Base-by-base conservation (phyloP, 2,329 filamentous ascomycete genomes). In the Penicillium janthinellum region DNA sequence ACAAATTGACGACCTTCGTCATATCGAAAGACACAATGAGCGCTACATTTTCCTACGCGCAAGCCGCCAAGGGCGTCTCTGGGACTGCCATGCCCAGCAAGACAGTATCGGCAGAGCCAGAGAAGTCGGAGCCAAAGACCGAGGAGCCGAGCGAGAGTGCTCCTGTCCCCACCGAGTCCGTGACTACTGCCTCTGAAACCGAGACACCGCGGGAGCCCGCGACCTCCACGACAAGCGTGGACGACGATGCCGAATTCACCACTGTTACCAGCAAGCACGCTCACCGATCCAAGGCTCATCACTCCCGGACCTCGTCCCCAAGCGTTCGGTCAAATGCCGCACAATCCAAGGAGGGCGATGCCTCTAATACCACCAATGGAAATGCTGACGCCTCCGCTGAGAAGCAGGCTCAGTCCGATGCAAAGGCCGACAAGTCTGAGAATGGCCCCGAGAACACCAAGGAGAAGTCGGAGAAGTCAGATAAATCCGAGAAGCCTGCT, bases 31-130 rank as follows among this genome's bases (percentile, higher is more conserved):
- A 63, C 64, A 74, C 63, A 62, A 83, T 83, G 82, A 76, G 73
- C 57, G 71, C 86, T 62, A 82, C 86, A 37, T 96, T 97, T 75
- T 97, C 94, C 61, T 98, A 98, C 78, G 94, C 94, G 71, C 92
- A 96, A 84, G 94, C 94, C 73, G 94, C 94, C 61, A 95, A 95
- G 78, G 92, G 93, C 72, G 85, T 89, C 70, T 80, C 85, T 57
- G 73, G 82, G 53, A 77, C 80, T 60, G 70, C 78, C 58, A 73
- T 77, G 48, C 71, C 79, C 31, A 78, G 76, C 68, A 83, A 83
- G 70, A 54, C 70, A 22, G 63, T 63, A 35, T 62, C 68, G 44
- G 67, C 73, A 62, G 72, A 74, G 28, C 66, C 69, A 47, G 69
- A 66, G 54, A 72, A 68, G 52, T 62, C 67, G 57, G 64, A 70